Base-by-base conservation (phyloP, 2,329 filamentous ascomycete species). In the Colletotrichum higginsianum region DNA sequence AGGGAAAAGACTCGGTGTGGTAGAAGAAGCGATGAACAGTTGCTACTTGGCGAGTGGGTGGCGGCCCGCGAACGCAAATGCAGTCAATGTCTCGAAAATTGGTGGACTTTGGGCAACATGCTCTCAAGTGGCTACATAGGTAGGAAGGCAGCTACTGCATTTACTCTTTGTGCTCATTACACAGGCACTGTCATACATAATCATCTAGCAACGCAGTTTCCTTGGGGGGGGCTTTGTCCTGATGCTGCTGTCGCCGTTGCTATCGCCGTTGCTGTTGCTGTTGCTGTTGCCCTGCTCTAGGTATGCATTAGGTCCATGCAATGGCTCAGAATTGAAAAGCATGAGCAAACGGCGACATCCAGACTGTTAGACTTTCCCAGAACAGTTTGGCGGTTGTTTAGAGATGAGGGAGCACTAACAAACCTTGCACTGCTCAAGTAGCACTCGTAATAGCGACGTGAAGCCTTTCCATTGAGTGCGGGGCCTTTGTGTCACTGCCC, bases 401-500 rank as follows among this genome's bases (percentile, higher is more conserved):
- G 30, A 40, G n/a, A 30, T 9, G 16, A 49, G 16, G 8, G 18
- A n/a, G 11, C 18, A 21, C 35, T 62, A 46, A 42, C 65, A 38
- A 9, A 26, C 7, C 5, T 9, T 16, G 3, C 15, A 6, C 16
- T 7, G 12, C 30, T 9, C 13, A 7, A 35, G 21, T 21, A n/a
- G n/a, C 35, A 13, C 15, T 38, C 46, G 1, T 18, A 38, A 38
- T 42, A 30, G 50, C 56, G 21, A 15, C 30, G 2, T n/a, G 4
- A 55, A 5, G 16, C 35, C 15, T 53, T 40, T 11, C 30, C 16
- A 26, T 9, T 23, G 18, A 35, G 30, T 44, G 62, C 40, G 47
- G 55, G 62, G 55, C 30, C 30, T 40, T 61, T 66, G 62, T 66
- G 67, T 66, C 63, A 67, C 30, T 66, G 61, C 58, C 67, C 67